Evolutionary conservation across 495 filamentous ascomycete species (phyloP), one percentile per base, ranked within the genome.

Genomic region (Pyrenopolyporus hunteri): DNA sequence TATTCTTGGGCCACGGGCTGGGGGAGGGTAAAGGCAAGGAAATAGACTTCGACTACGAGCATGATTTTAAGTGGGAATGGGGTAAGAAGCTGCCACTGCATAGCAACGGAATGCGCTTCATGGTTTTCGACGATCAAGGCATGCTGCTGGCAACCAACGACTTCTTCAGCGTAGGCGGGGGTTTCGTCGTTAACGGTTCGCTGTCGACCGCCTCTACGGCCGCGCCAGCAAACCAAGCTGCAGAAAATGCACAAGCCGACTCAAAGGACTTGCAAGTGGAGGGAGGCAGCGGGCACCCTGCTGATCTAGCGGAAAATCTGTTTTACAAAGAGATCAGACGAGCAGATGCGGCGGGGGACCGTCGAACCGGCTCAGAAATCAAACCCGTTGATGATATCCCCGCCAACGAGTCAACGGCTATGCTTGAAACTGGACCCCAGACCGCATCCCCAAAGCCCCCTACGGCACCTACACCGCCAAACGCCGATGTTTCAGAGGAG

Each of bases 31-130:
- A 54, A 32, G 71, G 70, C 19, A 70, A 60, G 57, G 70, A 74
- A 49, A 72, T 74, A 23, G 56, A 64, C 23, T 74, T 74, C 23
- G 64, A 72, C 58, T 74, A 72, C 28, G 67, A 70, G 13, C 57
- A 46, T 9, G 71, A 74, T 40, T 74, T 74, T 61, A 67, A 64
- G 37, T 74, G 71, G 71, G 67, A 74, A 45, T 74, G 71, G 71
- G 63, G 65, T 7, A 70, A 67, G 33, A 74, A 74, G 17, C 62
- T 74, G 6, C 63, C 70, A 6, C 28, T 72, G n/a, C 71, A 74
- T 22, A 74, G 71, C 45, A 74, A 74, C 29, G 71, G 71, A n/a
- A 72, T 74, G 71, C 70, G 70, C 23, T 69, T 74, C 37, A 74
- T 64, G 36, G 71, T 71, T 7, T 74, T 74, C 39, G 71, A 74